These are phyloP conservation scores for Microstegium vimineum DNA, from an alignment of 176 grass and related monocot species.

Conservation along the genomic window DNA sequence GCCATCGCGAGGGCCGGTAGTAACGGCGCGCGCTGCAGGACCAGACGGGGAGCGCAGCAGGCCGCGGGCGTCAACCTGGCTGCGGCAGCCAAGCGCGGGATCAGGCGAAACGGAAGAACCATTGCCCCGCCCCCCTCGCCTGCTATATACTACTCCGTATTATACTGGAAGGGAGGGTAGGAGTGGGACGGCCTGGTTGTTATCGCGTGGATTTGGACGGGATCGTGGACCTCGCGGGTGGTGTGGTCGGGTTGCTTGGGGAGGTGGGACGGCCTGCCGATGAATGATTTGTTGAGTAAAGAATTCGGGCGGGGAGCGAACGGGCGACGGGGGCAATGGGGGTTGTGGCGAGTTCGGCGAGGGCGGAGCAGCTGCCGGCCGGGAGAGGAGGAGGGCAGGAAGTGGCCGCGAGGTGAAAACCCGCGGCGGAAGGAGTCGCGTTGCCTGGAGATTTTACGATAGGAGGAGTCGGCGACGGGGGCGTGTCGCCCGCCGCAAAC, in stretches of 20 bases:
- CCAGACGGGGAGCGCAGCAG: slow-evolving; percentile 5
- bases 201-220: slow-evolving; percentile 33
- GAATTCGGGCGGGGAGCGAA: background rate
- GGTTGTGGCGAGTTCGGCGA: background rate
- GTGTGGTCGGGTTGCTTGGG: background rate
- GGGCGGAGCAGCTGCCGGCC: background rate
- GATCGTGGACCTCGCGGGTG: background rate
- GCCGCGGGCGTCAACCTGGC: background rate
- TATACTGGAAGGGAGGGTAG: slow-evolving; percentile 5
- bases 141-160: too few species aligned
- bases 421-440: background rate
- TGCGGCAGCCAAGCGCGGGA: slow-evolving; percentile 8
- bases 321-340: slow-evolving; percentile 17
- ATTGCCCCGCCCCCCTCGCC: slow-evolving; percentile 7
- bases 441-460: background rate
- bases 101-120: slow-evolving; percentile 25
- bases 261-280: background rate
- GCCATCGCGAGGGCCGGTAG: slow-evolving; percentile 49
- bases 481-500: background rate
- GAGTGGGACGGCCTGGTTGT: slow-evolving; percentile 8
- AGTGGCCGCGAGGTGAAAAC: too few species aligned
- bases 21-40: background rate
- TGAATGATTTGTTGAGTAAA: background rate
- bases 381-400: too few species aligned
- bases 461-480: background rate